Evolutionary conservation across 1,284 basidiomycete genomes (phyloP).

Genomic region (Ganoderma leucocontextum): DNA sequence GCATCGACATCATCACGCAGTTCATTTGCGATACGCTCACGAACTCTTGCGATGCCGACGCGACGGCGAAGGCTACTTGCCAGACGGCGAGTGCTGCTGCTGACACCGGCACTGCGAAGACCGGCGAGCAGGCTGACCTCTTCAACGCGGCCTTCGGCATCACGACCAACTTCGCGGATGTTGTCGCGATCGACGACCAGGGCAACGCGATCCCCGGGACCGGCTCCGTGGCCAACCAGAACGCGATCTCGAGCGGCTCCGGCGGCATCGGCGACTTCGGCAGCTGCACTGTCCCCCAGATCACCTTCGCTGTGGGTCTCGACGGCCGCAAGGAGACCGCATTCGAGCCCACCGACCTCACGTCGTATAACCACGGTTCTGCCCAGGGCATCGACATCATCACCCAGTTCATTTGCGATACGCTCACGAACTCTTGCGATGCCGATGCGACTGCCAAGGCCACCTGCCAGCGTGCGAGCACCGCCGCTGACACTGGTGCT

Average conservation of each 20-base stretch:
- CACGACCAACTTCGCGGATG: conserved; percentile 42
- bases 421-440: conserved; percentile 57
- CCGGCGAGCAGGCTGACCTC: conserved; percentile 62
- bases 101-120: conserved; percentile 49
- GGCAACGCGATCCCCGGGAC: conserved; percentile 36
- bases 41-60: conserved; percentile 60
- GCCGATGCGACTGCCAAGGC: conserved; percentile 61
- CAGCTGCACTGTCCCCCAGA: conserved; percentile 61
- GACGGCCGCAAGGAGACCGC: conserved; percentile 65
- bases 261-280: conserved; percentile 58
- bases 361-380: conserved; percentile 58
- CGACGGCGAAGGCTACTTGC: conserved; percentile 60
- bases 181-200: conserved; percentile 40
- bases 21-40: conserved; percentile 63
- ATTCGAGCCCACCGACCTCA: conserved; percentile 56
- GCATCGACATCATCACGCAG: conserved; percentile 61
- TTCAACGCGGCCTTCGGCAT: conserved; percentile 67
- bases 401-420: conserved; percentile 63
- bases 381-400: conserved; percentile 65
- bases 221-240: conserved; percentile 18
- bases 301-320: conserved; percentile 67
- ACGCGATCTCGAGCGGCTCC: conserved; percentile 8
- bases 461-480: conserved; percentile 52
- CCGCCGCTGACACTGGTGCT: conserved; percentile 53
- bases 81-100: conserved; percentile 53